Conservation (phyloP, 2,329 filamentous ascomycete genomes). For the Hypomyces rosellus region DNA sequence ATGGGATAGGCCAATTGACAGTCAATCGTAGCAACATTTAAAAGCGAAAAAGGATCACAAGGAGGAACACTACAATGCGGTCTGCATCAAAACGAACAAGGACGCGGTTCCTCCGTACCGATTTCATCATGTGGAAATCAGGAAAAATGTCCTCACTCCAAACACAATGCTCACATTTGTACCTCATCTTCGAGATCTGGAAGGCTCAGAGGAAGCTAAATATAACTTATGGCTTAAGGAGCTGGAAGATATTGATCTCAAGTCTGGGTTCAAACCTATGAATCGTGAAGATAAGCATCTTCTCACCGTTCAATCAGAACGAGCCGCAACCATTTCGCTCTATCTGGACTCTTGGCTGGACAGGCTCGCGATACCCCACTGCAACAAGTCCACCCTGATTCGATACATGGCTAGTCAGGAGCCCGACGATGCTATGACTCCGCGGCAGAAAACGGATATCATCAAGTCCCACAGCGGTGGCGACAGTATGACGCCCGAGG, state of each 20-base stretch:
- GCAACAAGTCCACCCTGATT: conserved; percentile 46
- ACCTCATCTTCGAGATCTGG: conserved; percentile 51
- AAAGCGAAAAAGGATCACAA: conserved; percentile 40
- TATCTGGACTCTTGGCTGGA: conserved; percentile 51
- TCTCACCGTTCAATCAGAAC: conserved; percentile 45
- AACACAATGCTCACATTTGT: conserved; percentile 56
- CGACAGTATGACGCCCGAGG: conserved; percentile 32
- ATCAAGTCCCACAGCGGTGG: conserved; percentile 42
- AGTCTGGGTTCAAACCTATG: conserved; percentile 50
- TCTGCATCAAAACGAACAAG: conserved; percentile 44
- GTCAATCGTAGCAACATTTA: conserved; percentile 34
- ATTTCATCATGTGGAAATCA: conserved; percentile 55
- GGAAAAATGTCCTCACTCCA: conserved; percentile 52
- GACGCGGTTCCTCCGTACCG: conserved; percentile 51
- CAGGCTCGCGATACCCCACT: conserved; percentile 42
- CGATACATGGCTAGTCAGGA: conserved; percentile 46
- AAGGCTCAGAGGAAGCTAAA: conserved; percentile 48
- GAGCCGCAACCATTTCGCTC: conserved; percentile 43
- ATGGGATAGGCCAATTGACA: conserved; percentile 12
- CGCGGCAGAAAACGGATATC: conserved; percentile 48
- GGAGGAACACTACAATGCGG: conserved; percentile 34
- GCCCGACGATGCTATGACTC: conserved; percentile 43
- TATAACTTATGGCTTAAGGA: conserved; percentile 53
- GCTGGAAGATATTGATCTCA: conserved; percentile 50
- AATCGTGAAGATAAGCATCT: conserved; percentile 45